These are phyloP conservation scores for Castanopsis chinensis DNA, from an alignment of 306 rosid species.

Conservation along the genomic window DNA sequence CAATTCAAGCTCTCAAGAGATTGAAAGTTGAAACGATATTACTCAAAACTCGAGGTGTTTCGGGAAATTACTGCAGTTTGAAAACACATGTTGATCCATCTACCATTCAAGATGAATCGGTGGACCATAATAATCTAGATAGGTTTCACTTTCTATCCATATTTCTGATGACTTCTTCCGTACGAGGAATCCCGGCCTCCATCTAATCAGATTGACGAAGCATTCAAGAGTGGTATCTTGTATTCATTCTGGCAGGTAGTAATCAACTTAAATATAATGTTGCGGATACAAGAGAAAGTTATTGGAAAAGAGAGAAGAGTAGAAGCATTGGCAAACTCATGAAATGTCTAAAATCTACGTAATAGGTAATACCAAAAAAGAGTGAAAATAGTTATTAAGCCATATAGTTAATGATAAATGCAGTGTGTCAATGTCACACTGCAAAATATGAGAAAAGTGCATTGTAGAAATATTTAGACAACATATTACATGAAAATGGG, in stretches of 20 bases:
- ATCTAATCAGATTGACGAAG: not conserved
- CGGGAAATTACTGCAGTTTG: not conserved
- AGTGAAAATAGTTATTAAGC: too few species aligned
- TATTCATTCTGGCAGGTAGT: too few species aligned
- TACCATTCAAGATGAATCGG: not conserved
- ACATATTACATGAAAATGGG: not conserved
- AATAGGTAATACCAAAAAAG: too few species aligned
- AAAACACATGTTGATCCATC: not conserved
- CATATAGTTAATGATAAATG: too few species aligned
- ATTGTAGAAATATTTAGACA: not conserved
- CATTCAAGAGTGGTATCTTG: too few species aligned
- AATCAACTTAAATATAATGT: too few species aligned
- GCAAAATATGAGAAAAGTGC: not conserved
- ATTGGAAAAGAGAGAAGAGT: too few species aligned
- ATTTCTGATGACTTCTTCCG: not conserved
- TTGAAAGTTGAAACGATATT: not conserved
- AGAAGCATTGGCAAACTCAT: too few species aligned
- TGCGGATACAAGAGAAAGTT: too few species aligned
- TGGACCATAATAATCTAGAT: not conserved
- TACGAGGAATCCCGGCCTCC: not conserved
- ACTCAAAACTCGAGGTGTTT: not conserved
- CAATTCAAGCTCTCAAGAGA: not conserved
- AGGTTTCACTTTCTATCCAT: not conserved
- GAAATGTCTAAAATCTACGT: too few species aligned
- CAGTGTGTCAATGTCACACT: too few species aligned